phyloP scores from a whole-genome alignment of 352 stramenopile species.

The Aphanomyces euteiches region DNA sequence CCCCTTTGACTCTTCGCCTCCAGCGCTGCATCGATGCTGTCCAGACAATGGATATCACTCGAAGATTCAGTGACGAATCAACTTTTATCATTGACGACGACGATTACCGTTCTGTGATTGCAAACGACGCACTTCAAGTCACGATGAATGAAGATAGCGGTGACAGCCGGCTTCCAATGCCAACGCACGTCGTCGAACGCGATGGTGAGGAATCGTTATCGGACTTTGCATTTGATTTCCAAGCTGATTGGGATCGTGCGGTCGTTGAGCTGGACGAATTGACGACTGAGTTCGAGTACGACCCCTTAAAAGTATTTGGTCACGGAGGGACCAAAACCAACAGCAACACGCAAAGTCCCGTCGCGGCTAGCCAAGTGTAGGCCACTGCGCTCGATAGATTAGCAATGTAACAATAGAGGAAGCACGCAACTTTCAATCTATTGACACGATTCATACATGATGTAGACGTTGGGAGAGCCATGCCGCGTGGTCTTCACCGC shows the following conservation, averaged over 20 bases:
- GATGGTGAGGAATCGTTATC: constrained; percentile 50
- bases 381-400: constrained; percentile 1
- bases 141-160: constrained; percentile 20
- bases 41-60: constrained; percentile 39
- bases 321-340: not conserved
- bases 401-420: not conserved
- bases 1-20: constrained; percentile 65
- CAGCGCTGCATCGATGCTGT: constrained; percentile 80
- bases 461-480: constrained; percentile 15
- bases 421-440: constrained; percentile 7
- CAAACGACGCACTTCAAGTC: constrained; percentile 27
- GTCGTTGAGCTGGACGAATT: constrained; percentile 15
- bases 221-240: constrained; percentile 59
- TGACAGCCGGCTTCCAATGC: not conserved
- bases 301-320: too few relatives aligned
- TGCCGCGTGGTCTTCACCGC: constrained; percentile 13
- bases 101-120: constrained; percentile 47
- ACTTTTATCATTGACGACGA: constrained; percentile 70
- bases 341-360: not conserved
- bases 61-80: constrained; percentile 63
- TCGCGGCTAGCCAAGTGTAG: constrained; percentile 24
- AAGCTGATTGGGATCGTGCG: constrained; percentile 56
- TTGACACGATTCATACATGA: constrained; percentile 1
- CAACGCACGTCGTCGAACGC: constrained; percentile 7
- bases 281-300: not conserved